Percentiles rank a stretch among this genome's conserved stretches.
These are phyloP conservation scores for Akanthomyces lecanii DNA, from an alignment of 2,329 filamentous ascomycete genomes.

Conservation along the genomic window DNA sequence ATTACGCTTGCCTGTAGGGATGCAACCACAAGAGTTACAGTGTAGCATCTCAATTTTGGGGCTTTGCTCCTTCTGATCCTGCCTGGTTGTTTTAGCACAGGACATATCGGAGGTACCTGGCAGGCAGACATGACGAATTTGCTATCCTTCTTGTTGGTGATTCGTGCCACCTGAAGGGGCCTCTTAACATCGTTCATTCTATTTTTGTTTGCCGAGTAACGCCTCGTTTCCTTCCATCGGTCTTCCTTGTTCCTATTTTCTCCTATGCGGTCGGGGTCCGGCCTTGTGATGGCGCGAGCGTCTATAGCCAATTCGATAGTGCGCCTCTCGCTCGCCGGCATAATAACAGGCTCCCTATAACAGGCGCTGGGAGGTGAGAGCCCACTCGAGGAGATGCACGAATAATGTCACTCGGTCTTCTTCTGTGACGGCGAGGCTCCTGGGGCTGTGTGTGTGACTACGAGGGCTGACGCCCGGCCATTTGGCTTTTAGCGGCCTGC, in stretches of 20 bases:
- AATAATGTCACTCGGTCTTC: not conserved
- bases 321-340: not conserved
- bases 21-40: not conserved
- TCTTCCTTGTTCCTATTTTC: not conserved
- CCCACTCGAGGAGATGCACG: not conserved
- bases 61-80: too few species aligned
- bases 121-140: not conserved
- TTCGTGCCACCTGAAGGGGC: not conserved
- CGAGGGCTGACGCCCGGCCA: not conserved
- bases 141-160: not conserved
- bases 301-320: constrained; percentile 2
- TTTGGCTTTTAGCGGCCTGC: not conserved
- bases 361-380: not conserved
- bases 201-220: not conserved
- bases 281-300: not conserved
- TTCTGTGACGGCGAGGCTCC: not conserved
- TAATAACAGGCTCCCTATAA: not conserved
- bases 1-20: not conserved
- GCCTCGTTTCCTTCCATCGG: not conserved
- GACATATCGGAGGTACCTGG: too few species aligned
- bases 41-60: not conserved
- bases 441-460: not conserved
- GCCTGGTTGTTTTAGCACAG: too few species aligned
- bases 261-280: not conserved
- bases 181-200: not conserved